Evolutionary conservation across 208 protist genomes (phyloP).

Genomic region (Acanthamoeba castellanii): DNA sequence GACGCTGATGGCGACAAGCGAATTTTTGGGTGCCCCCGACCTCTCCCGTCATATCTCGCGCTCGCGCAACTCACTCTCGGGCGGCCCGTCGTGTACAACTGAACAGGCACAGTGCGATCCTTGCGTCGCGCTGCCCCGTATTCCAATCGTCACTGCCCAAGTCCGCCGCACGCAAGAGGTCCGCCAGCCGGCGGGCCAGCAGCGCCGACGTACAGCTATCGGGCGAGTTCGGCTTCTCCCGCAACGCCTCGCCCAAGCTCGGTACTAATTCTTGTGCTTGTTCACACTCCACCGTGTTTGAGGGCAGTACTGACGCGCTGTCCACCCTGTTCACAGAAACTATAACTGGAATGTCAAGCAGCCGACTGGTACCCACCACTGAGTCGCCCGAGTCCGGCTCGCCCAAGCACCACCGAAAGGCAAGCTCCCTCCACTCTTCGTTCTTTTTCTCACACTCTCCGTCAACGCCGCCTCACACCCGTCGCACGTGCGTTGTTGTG

Average conservation of each 20-base stretch:
- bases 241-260: not conserved
- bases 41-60: not conserved
- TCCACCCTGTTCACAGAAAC: not conserved
- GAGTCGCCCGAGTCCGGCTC: not conserved
- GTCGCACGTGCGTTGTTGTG: no score
- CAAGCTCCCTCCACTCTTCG: not conserved
- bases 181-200: not conserved
- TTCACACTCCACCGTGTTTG: not conserved
- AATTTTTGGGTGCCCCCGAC: not conserved
- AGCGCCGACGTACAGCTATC: not conserved
- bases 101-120: not conserved
- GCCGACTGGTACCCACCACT: not conserved
- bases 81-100: no score
- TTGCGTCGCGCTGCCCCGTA: not conserved
- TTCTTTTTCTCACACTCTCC: not conserved
- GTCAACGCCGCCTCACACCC: no score
- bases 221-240: not conserved
- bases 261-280: not conserved
- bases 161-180: not conserved
- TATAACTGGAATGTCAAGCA: not conserved
- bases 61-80: not conserved
- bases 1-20: conserved; percentile 25
- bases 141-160: not conserved
- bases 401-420: not conserved
- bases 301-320: no score